Conservation (phyloP, 2,329 filamentous ascomycete species). For the Stagonosporopsis rhizophila region DNA sequence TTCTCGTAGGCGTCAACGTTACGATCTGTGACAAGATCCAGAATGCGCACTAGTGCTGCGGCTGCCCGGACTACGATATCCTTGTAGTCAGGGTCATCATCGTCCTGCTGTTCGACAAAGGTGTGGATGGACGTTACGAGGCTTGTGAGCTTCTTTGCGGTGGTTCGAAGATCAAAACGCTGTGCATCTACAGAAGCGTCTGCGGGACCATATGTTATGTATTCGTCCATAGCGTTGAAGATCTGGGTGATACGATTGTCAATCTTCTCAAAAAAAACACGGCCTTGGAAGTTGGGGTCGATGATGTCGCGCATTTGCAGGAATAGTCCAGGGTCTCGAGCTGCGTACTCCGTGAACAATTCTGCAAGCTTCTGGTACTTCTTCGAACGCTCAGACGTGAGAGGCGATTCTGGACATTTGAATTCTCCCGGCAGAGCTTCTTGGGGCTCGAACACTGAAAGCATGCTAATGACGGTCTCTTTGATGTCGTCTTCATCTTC, state of each 20-base stretch:
- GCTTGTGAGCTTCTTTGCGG: constrained; percentile 38
- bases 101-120: constrained; percentile 34
- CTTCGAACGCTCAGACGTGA: constrained; percentile 36
- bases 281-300: constrained; percentile 41
- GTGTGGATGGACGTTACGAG: constrained; percentile 40
- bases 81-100: constrained; percentile 29
- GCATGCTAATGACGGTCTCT: constrained; percentile 42
- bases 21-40: constrained; percentile 42
- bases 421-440: constrained; percentile 46
- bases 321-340: constrained; percentile 37
- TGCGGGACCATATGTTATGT: constrained; percentile 38
- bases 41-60: constrained; percentile 40
- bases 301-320: constrained; percentile 39
- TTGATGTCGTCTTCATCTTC: constrained; percentile 42
- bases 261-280: constrained; percentile 47
- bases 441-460: constrained; percentile 48
- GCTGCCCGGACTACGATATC: constrained; percentile 37
- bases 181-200: constrained; percentile 31
- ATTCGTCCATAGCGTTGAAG: constrained; percentile 42
- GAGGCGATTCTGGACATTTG: constrained; percentile 34
- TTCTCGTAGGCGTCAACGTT: constrained; percentile 43
- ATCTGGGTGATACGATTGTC: constrained; percentile 37
- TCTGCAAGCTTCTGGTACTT: constrained; percentile 43
- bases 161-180: constrained; percentile 37
- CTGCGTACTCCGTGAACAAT: constrained; percentile 40